phyloP scores from a whole-genome alignment of 768 basidiomycete genomes.

The Kwoniella newhampshirensis region DNA sequence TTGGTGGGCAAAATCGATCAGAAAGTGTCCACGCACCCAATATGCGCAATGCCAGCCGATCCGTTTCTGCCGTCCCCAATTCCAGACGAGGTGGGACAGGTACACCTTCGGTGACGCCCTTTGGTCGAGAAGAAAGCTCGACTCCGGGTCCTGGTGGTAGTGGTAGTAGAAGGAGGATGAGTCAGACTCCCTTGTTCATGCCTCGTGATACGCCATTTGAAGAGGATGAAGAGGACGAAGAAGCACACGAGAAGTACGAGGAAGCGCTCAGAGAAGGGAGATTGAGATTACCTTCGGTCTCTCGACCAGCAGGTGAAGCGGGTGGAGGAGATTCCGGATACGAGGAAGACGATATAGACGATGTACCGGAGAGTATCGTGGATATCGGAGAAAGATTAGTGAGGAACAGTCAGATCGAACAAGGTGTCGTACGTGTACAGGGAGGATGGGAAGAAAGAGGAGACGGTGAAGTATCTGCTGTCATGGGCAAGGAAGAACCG shows the following conservation, averaged over 20 bases:
- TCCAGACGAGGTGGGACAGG: constrained; percentile 38
- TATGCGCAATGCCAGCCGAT: constrained; percentile 40
- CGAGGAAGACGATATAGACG: constrained; percentile 39
- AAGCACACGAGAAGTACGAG: constrained; percentile 43
- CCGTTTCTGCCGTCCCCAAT: constrained; percentile 41
- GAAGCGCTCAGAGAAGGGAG: constrained; percentile 38
- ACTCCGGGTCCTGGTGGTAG: constrained; percentile 27
- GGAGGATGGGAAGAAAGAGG: constrained; percentile 46
- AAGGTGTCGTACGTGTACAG: constrained; percentile 33
- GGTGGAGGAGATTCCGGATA: constrained; percentile 12
- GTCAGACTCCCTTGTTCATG: constrained; percentile 43
- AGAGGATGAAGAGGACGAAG: constrained; percentile 49
- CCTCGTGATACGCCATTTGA: constrained; percentile 45
- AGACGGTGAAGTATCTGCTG: constrained; percentile 44
- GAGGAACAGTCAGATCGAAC: constrained; percentile 40
- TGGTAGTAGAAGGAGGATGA: constrained; percentile 19
- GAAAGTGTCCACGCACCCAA: constrained; percentile 17
- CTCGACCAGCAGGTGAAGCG: constrained; percentile 31
- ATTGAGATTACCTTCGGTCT: constrained; percentile 34
- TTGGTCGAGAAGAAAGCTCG: constrained; percentile 20
- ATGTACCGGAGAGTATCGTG: constrained; percentile 46
- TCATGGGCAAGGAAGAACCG: constrained; percentile 45
- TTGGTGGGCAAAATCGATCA: constrained; percentile 3
- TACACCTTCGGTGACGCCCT: constrained; percentile 21
- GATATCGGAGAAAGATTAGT: constrained; percentile 46